These are phyloP conservation scores for Musa beccarii DNA, from an alignment of 176 grass and related monocot species.

Conservation along the genomic window DNA sequence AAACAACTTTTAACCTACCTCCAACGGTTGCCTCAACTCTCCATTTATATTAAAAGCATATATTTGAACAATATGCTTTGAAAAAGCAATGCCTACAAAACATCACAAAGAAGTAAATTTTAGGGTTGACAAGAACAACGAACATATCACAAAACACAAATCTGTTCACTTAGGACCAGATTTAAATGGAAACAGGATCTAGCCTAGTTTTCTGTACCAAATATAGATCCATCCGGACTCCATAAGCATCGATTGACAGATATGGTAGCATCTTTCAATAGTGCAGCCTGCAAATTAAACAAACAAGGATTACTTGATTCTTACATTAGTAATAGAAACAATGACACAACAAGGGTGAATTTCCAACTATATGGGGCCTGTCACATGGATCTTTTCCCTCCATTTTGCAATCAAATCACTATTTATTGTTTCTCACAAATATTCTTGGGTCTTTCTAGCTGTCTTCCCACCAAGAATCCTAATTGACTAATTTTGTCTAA, in stretches of 20 bases:
- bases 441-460: too few relatives aligned
- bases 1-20: conserved; percentile 43
- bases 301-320: not conserved
- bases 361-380: too few relatives aligned
- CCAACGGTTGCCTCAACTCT: conserved; percentile 77
- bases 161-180: too few relatives aligned
- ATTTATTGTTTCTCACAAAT: too few relatives aligned
- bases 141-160: not conserved
- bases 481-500: too few relatives aligned
- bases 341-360: too few relatives aligned
- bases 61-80: conserved; percentile 97
- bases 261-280: conserved; percentile 99
- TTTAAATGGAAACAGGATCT: not conserved
- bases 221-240: conserved; percentile 90
- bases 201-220: conserved; percentile 34
- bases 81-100: conserved; percentile 86
- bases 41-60: conserved; percentile 74
- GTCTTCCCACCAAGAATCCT: too few relatives aligned
- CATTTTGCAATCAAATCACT: too few relatives aligned
- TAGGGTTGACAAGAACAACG: not conserved
- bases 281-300: conserved; percentile 44
- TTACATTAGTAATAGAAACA: too few relatives aligned
- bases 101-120: conserved; percentile 17
- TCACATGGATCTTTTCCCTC: too few relatives aligned
- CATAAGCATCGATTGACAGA: conserved; percentile 97